These are phyloP conservation scores for Cladobotryum mycophilum DNA, from an alignment of 2,329 filamentous ascomycete species.

Conservation along the genomic window DNA sequence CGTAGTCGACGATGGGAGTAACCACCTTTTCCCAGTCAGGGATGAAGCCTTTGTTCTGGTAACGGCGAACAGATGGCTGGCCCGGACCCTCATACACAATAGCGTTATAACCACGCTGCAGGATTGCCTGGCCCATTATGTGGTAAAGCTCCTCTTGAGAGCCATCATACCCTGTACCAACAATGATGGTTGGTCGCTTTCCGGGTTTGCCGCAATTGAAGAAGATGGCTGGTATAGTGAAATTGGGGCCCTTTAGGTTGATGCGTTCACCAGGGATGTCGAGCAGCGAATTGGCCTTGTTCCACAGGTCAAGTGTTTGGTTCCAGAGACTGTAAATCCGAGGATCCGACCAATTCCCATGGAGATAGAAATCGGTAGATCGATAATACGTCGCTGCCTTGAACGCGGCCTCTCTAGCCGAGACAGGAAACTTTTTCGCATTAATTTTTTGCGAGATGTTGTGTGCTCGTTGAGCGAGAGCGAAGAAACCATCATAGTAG, in stretches of 20 bases:
- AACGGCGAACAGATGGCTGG: slow-evolving; percentile 34
- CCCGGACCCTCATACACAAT: slow-evolving; percentile 42
- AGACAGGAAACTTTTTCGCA: slow-evolving; percentile 16
- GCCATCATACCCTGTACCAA: slow-evolving; percentile 36
- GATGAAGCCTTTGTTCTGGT: slow-evolving; percentile 38
- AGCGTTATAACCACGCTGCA: slow-evolving; percentile 34
- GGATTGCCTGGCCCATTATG: slow-evolving; percentile 22
- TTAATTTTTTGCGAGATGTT: slow-evolving; percentile 13
- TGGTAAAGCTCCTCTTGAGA: slow-evolving; percentile 37
- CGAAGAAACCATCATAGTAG: slow-evolving; percentile 16
- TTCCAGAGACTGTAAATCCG: slow-evolving; percentile 32
- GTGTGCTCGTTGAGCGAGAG: slow-evolving; percentile 15
- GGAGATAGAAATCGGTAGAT: slow-evolving; percentile 35
- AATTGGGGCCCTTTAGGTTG: slow-evolving; percentile 23
- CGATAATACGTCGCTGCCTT: slow-evolving; percentile 37
- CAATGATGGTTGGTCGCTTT: slow-evolving; percentile 30
- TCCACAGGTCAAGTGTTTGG: slow-evolving; percentile 29
- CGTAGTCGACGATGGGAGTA: slow-evolving; percentile 34
- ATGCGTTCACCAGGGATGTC: slow-evolving; percentile 27
- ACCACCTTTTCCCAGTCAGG: slow-evolving; percentile 37
- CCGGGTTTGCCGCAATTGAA: slow-evolving; percentile 17
- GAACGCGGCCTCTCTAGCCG: slow-evolving; percentile 26
- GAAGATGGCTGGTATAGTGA: slow-evolving; percentile 29
- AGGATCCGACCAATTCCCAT: slow-evolving; percentile 33
- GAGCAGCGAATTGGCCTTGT: slow-evolving; percentile 30